phyloP scores from a whole-genome alignment of 1,284 basidiomycete species.

The Boletus sp. region DNA sequence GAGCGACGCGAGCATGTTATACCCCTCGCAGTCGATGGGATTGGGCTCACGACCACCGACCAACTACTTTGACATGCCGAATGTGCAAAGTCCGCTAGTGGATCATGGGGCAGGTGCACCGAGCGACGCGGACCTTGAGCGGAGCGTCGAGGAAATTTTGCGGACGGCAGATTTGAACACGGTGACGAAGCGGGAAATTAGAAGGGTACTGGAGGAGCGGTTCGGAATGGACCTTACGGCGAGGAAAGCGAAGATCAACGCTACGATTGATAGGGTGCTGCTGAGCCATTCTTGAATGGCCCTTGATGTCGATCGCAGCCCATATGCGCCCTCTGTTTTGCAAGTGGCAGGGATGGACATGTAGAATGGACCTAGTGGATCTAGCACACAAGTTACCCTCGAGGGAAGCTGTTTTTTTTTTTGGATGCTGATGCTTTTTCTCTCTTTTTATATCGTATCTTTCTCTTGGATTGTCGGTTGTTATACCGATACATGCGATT shows the following conservation, averaged over 20 bases:
- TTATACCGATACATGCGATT: not conserved
- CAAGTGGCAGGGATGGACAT: constrained; percentile 8
- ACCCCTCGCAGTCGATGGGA: constrained; percentile 59
- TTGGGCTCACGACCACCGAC: constrained; percentile 64
- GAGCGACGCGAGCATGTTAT: constrained; percentile 37
- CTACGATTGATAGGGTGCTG: constrained; percentile 63
- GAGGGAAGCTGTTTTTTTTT: not conserved
- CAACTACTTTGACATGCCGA: constrained; percentile 70
- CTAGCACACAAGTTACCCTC: constrained; percentile 19
- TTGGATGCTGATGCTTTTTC: constrained; percentile 17
- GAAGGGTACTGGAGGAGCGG: constrained; percentile 73
- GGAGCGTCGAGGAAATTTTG: constrained; percentile 68
- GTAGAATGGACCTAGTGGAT: constrained; percentile 21
- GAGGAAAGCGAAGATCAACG: constrained; percentile 66
- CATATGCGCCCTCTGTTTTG: not conserved
- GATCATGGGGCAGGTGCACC: constrained; percentile 46
- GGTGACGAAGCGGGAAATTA: constrained; percentile 86
- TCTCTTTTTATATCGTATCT: not conserved
- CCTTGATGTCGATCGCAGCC: not conserved
- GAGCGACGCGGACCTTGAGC: constrained; percentile 68
- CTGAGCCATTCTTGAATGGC: constrained; percentile 29
- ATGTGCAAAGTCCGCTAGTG: constrained; percentile 43
- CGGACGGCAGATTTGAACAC: constrained; percentile 78
- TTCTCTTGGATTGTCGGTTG: constrained; percentile 7
- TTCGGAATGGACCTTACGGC: constrained; percentile 70